Conservation (phyloP, 2,329 filamentous ascomycete genomes). For the Torrubiellomyces zombiae region DNA sequence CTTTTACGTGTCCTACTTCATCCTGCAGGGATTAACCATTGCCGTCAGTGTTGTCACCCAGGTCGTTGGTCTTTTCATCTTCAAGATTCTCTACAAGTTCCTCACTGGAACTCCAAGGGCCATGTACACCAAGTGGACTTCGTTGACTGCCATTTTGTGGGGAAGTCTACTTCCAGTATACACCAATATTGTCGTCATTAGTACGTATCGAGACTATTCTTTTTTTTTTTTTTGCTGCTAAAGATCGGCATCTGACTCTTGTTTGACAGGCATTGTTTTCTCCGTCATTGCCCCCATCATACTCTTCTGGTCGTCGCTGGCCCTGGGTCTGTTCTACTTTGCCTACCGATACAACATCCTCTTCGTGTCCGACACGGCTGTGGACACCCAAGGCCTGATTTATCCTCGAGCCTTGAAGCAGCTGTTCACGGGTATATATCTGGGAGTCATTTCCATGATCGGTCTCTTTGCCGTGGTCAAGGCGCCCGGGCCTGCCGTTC, state of each 20-base stretch:
- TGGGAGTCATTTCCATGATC: constrained; percentile 63
- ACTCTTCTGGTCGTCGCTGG: constrained; percentile 62
- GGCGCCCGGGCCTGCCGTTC: constrained; percentile 50
- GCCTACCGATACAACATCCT: constrained; percentile 79
- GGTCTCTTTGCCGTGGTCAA: constrained; percentile 61
- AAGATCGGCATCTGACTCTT: not conserved
- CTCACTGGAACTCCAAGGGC: constrained; percentile 63
- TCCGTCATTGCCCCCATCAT: constrained; percentile 72
- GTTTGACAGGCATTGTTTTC: constrained; percentile 46
- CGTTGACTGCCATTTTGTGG: constrained; percentile 54
- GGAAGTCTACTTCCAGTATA: constrained; percentile 61
- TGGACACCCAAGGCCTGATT: constrained; percentile 78
- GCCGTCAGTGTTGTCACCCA: constrained; percentile 60
- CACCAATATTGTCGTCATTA: constrained; percentile 58
- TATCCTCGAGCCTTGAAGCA: constrained; percentile 85
- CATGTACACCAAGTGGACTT: constrained; percentile 59
- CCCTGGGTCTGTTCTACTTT: constrained; percentile 63
- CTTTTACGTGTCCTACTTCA: constrained; percentile 84
- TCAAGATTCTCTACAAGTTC: constrained; percentile 50
- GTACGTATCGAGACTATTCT: too few species aligned
- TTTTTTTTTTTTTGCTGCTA: not conserved
- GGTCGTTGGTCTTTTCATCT: constrained; percentile 46
- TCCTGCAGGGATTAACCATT: constrained; percentile 67
- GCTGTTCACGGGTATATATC: constrained; percentile 63
- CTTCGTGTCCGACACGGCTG: constrained; percentile 59